Evolutionary conservation across 2,329 filamentous ascomycete species (phyloP).

Genomic region (Ophiosphaerella korrae): DNA sequence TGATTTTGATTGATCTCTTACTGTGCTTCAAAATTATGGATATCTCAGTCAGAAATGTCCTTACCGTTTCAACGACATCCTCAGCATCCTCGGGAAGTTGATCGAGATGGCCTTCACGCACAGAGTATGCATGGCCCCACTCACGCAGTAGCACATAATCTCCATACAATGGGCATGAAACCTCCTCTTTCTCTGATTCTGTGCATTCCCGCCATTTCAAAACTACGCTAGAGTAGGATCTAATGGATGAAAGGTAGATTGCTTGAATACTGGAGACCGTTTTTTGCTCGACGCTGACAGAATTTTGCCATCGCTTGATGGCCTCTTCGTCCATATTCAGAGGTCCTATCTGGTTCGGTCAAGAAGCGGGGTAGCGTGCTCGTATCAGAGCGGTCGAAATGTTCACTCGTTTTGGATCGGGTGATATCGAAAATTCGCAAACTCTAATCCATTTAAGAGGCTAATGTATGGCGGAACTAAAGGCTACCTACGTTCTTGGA

Average conservation of each 20-base stretch:
- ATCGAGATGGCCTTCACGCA: constrained; percentile 1
- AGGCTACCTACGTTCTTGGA: no score
- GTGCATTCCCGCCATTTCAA: background rate
- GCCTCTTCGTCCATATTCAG: background rate
- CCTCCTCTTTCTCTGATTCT: background rate
- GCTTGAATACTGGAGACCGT: background rate
- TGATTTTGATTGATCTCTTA: background rate
- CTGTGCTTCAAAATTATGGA: background rate
- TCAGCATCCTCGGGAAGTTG: background rate
- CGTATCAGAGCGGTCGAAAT: background rate
- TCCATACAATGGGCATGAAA: background rate
- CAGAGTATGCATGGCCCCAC: constrained; percentile 2
- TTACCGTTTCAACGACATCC: constrained; percentile 4
- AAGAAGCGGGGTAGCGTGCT: no score
- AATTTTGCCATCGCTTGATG: background rate
- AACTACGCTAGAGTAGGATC: background rate
- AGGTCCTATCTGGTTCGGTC: no score
- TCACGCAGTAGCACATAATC: background rate
- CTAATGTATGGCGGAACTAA: no score
- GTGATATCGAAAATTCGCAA: no score
- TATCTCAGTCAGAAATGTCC: background rate
- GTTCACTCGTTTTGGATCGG: no score
- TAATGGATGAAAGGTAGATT: background rate
- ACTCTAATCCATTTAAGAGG: no score
- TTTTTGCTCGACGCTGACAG: background rate